Conservation (phyloP, 305 asterid genomes). For the Solanum hybrid region DNA sequence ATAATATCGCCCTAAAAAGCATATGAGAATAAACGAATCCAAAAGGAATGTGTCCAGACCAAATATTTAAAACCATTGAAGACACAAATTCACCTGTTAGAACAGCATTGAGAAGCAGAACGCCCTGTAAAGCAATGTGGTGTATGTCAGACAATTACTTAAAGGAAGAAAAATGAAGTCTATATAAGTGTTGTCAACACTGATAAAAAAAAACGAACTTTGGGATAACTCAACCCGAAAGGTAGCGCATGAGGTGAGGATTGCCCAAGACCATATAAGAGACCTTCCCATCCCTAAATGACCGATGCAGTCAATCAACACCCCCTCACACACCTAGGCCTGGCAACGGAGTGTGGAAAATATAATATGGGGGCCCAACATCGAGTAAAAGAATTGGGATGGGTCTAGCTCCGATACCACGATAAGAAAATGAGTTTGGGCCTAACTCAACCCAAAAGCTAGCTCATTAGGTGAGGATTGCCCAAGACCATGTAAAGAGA, state of each 20-base stretch:
- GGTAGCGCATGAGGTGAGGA: neutral
- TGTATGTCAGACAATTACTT: slow-evolving; percentile 3
- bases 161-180: neutral
- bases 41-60: neutral
- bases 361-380: neutral
- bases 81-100: slow-evolving; percentile 23
- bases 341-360: neutral
- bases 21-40: neutral
- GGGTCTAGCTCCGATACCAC: neutral
- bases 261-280: neutral
- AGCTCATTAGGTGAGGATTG: neutral
- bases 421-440: neutral
- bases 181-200: neutral
- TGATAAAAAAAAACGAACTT: neutral
- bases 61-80: neutral
- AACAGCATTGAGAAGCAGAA: slow-evolving; percentile 38
- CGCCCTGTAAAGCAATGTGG: slow-evolving; percentile 20
- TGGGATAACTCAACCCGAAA: neutral
- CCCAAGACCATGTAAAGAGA: neutral
- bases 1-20: neutral
- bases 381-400: neutral
- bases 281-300: neutral
- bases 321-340: neutral
- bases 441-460: neutral
- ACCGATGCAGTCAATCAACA: neutral